Evolutionary conservation across 2,329 filamentous ascomycete genomes (phyloP), one percentile per base, ranked within the genome.

Genomic region (Geosmithia morbida): DNA sequence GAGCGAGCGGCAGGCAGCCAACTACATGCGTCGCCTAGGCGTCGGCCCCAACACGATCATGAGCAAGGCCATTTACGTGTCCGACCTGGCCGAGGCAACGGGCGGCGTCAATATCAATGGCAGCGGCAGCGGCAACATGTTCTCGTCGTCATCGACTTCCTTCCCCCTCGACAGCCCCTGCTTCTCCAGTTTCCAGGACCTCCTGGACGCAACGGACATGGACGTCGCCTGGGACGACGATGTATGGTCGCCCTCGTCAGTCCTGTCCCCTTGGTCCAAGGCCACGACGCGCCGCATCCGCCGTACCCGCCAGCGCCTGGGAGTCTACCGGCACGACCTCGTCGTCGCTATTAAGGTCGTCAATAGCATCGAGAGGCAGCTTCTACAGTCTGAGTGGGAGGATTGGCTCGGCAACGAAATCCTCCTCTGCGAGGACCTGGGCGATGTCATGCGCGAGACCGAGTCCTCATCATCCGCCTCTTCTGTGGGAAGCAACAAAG

Each of bases 291-390:
- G 73, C 14, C 77, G 85, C 18, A 72, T 97, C 30, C 79, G 85
- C 45, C 78, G 82, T 40, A 87, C 87, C n/a, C 77, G 90, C 10
- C 85, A 94, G 63, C 77, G 83, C 20, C 76, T 98, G 0, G 90
- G 85, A 1, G 71, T 78, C 2, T 92, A 96, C 61, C 76, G 92
- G 2, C 87, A 98, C 61, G 88, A 97, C 59, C 70, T 98, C 18
- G 68, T 97, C 2, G 89, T 98, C 5, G 88, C 89, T 5, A 80
- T 97, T 69, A 80, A 89, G 4, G 78, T 96, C 2, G 82, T 97
- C 51, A 96, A 97, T 64, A 83, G 76, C 49, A 80, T 97, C 26
- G 92, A 97, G 69, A 75, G 77, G 49, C 88, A 96, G 62, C 82
- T 95, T 61, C 65, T 97, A 47, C 77, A 80, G 57, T 83, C 84